Conservation (phyloP, 106 monocot genomes). For the Narthecium ossifragum region DNA sequence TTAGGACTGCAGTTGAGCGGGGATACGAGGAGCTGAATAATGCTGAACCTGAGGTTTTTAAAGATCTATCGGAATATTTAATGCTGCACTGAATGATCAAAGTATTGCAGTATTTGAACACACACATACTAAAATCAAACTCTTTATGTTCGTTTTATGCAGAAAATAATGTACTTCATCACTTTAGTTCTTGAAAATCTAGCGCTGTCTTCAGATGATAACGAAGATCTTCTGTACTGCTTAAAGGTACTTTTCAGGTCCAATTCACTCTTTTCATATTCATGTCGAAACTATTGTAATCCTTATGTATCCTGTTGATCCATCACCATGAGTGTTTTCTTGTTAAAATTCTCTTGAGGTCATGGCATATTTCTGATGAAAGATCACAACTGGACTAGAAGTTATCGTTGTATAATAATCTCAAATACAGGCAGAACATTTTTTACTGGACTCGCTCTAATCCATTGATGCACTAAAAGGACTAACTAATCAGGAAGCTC, state of each 20-base stretch:
- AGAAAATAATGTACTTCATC: conserved; percentile 96
- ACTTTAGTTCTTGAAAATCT: conserved; percentile 91
- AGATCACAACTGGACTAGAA: too few relatives aligned
- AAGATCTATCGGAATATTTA: too few relatives aligned
- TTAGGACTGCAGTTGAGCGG: conserved; percentile 85
- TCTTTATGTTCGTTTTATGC: conserved; percentile 24
- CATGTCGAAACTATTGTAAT: background rate
- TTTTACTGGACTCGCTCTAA: too few relatives aligned
- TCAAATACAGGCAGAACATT: too few relatives aligned
- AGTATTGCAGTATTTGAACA: too few relatives aligned
- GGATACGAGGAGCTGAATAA: conserved; percentile 78
- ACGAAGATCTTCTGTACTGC: conserved; percentile 88
- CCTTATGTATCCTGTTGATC: background rate
- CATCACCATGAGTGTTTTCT: background rate
- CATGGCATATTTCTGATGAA: background rate
- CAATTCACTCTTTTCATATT: background rate
- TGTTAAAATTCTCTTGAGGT: background rate
- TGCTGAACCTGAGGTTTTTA: conserved; percentile 71
- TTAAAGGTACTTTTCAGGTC: conserved; percentile 61
- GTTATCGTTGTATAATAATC: too few relatives aligned
- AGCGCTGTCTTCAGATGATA: conserved; percentile 84
- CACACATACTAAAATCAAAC: background rate
- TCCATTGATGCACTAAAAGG: too few relatives aligned
- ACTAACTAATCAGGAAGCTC: too few relatives aligned
- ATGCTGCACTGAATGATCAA: too few relatives aligned